Conservation (phyloP, 805 yeast genomes). For the Saccharomycopsis amapae region DNA sequence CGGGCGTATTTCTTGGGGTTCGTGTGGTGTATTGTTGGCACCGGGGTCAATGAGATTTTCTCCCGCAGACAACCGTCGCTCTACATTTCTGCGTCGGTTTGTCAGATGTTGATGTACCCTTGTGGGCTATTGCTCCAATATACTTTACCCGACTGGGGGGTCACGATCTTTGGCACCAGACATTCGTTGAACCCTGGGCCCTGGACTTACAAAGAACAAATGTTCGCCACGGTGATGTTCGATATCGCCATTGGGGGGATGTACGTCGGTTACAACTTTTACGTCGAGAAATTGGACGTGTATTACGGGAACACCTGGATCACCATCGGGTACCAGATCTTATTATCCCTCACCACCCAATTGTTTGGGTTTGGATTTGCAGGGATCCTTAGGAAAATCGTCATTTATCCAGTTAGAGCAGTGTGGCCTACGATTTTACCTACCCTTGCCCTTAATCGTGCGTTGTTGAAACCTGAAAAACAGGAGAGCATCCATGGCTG, state of each 20-base stretch:
- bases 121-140: constrained; percentile 36
- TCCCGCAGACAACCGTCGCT: constrained; percentile 47
- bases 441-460: constrained; percentile 36
- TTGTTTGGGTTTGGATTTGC: constrained; percentile 63
- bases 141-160: constrained; percentile 38
- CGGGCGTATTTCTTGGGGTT: constrained; percentile 32
- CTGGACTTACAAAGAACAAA: constrained; percentile 57
- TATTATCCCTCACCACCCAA: constrained; percentile 47
- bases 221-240: constrained; percentile 45
- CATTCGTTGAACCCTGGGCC: constrained; percentile 52
- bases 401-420: constrained; percentile 42
- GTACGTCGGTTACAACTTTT: constrained; percentile 33
- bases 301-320: constrained; percentile 29
- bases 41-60: constrained; percentile 50
- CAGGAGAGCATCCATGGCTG: constrained; percentile 29
- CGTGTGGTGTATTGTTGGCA: constrained; percentile 44
- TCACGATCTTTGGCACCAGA: constrained; percentile 34
- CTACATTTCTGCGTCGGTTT: constrained; percentile 34
- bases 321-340: constrained; percentile 41
- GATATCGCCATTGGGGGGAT: constrained; percentile 30
- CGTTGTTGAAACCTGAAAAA: constrained; percentile 34
- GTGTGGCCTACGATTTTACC: constrained; percentile 50
- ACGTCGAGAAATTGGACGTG: constrained; percentile 26
- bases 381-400: constrained; percentile 52
- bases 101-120: constrained; percentile 40